Percentiles rank a stretch among this genome's conserved stretches.
Evolutionary conservation across 129 eudicot species (phyloP).

Genomic region (Calendula officinalis): DNA sequence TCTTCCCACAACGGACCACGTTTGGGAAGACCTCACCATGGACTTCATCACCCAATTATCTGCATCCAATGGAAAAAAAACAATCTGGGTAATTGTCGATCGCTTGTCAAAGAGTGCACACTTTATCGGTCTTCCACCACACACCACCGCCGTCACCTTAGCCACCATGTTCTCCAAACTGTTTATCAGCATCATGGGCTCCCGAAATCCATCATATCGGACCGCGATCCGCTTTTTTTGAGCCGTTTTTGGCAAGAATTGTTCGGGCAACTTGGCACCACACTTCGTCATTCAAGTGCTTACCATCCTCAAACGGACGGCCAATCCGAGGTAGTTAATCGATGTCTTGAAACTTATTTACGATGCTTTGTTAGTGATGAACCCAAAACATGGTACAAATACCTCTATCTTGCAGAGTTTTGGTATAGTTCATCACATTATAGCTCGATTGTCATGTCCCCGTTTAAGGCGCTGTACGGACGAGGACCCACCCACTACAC

Average conservation of each 20-base stretch:
- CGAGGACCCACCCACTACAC: too few species aligned
- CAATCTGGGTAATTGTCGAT: background rate
- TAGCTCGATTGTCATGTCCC: too few species aligned
- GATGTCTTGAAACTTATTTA: too few species aligned
- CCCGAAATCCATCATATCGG: background rate
- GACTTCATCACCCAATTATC: background rate
- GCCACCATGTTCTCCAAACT: background rate
- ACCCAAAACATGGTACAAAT: too few species aligned
- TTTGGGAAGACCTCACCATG: background rate
- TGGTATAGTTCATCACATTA: too few species aligned
- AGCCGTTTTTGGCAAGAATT: background rate
- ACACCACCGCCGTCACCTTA: background rate
- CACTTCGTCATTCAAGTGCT: background rate
- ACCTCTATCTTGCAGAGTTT: too few species aligned
- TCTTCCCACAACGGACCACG: too few species aligned
- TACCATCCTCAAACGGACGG: too few species aligned
- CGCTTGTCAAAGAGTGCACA: background rate
- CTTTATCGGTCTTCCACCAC: background rate
- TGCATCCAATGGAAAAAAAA: background rate
- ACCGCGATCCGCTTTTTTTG: background rate
- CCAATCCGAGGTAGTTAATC: too few species aligned
- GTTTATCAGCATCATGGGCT: background rate
- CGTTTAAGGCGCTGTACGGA: too few species aligned
- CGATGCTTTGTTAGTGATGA: too few species aligned
- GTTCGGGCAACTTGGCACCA: background rate